Percentiles rank a stretch among this genome's conserved stretches.
Evolutionary conservation across 352 stramenopile species (phyloP).

Genomic region (Globisporangium viniferum): DNA sequence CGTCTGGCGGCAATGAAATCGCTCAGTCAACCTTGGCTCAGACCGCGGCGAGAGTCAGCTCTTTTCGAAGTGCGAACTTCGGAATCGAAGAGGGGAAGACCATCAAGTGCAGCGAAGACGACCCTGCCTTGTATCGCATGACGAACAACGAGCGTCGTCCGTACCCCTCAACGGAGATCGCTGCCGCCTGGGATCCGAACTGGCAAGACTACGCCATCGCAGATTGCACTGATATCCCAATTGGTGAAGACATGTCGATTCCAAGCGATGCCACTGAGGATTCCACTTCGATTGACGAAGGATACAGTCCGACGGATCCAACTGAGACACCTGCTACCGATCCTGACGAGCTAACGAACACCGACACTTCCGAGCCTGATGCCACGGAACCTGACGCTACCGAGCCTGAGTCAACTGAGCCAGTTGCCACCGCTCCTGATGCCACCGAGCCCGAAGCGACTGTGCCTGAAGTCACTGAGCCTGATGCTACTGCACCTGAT

Average conservation of each 20-base stretch:
- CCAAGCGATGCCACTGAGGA: neutral
- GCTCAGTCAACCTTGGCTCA: constrained; percentile 4
- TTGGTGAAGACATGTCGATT: constrained; percentile 6
- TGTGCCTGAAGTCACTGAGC: neutral
- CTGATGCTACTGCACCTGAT: neutral
- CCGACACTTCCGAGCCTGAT: neutral
- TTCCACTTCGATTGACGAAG: neutral
- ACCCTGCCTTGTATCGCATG: constrained; percentile 5
- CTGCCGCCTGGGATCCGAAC: constrained; percentile 6
- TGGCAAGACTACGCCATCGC: constrained; percentile 5
- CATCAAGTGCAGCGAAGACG: constrained; percentile 16
- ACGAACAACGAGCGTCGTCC: constrained; percentile 4
- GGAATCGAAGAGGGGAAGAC: constrained; percentile 6
- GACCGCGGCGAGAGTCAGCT: constrained; percentile 2
- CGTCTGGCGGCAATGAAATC: neutral
- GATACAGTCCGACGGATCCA: constrained; percentile 1
- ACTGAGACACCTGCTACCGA: neutral
- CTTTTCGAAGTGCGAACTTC: constrained; percentile 10
- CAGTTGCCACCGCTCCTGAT: neutral
- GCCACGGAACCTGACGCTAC: neutral
- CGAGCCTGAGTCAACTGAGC: neutral
- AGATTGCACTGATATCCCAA: constrained; percentile 12
- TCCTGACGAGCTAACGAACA: neutral
- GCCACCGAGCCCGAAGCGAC: neutral
- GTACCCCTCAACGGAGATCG: constrained; percentile 12